Evolutionary conservation across 768 basidiomycete genomes (phyloP).

Genomic region (Polyporus arcularius): DNA sequence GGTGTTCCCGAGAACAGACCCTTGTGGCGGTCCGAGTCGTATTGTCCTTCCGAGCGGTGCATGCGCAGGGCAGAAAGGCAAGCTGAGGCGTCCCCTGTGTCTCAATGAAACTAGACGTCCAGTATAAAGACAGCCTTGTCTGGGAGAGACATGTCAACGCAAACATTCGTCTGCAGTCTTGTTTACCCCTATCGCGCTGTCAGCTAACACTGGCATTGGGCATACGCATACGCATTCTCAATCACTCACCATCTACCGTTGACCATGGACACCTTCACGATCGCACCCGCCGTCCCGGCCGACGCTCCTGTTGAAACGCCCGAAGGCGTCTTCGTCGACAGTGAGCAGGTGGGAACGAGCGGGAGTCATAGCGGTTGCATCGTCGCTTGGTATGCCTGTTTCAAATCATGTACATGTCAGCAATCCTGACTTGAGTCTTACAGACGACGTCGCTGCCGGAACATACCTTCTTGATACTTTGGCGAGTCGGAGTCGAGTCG

Average conservation of each 20-base stretch:
- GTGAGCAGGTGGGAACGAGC: background rate
- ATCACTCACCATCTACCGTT: background rate
- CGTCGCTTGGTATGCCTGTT: background rate
- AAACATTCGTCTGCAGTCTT: background rate
- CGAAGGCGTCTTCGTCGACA: background rate
- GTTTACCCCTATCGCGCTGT: background rate
- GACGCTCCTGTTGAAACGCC: background rate
- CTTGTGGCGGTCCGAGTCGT: no score
- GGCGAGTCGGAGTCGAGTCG: no score
- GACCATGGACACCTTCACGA: background rate
- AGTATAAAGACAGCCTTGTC: no score
- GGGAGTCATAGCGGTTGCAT: background rate
- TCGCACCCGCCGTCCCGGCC: background rate
- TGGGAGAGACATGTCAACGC: no score
- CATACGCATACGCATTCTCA: background rate
- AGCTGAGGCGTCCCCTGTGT: no score
- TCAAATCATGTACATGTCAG: background rate
- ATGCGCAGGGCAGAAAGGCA: no score
- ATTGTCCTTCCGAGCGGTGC: no score
- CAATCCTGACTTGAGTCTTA: background rate
- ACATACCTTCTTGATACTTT: no score
- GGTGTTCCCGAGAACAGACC: no score
- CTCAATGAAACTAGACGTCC: no score
- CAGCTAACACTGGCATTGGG: background rate
- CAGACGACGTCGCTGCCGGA: background rate